These are phyloP conservation scores for Diaporthe ilicicola DNA, from an alignment of 2,329 filamentous ascomycete species.

Conservation along the genomic window DNA sequence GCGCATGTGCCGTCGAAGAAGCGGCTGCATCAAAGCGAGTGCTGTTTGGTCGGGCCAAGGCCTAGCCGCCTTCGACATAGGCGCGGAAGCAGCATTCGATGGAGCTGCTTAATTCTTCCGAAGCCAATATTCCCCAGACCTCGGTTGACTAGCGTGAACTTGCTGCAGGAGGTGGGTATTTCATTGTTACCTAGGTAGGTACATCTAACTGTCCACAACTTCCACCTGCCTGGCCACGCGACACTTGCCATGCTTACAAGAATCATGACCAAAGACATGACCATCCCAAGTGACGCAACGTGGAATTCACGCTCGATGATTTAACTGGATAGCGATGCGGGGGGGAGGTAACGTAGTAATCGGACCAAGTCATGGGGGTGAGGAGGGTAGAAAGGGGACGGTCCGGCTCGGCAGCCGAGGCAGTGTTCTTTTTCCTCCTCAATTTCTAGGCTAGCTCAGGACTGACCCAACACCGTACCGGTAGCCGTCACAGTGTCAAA, in stretches of 20 bases:
- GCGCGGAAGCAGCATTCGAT: too few relatives aligned
- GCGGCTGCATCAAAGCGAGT: background rate
- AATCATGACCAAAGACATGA: slow-evolving; percentile 2
- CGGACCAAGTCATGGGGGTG: background rate
- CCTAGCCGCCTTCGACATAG: background rate
- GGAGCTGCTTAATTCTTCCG: too few relatives aligned
- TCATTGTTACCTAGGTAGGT: too few relatives aligned
- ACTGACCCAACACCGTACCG: background rate
- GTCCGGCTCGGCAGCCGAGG: background rate
- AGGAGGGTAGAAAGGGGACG: background rate
- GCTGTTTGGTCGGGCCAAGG: too few relatives aligned
- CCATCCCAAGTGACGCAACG: slow-evolving; percentile 14
- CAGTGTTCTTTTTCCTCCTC: background rate
- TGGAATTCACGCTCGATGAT: background rate
- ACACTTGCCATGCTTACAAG: background rate
- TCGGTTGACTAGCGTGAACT: background rate
- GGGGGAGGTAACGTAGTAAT: slow-evolving; percentile 16
- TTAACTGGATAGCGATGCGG: background rate
- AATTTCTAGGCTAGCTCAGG: background rate
- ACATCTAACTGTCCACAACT: background rate
- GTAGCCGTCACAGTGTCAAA: background rate
- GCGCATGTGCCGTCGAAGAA: background rate
- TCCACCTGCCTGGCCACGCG: background rate
- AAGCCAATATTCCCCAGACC: background rate
- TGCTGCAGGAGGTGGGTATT: background rate